phyloP scores from a whole-genome alignment of 2,329 filamentous ascomycete species.

The Aspergillus sp. region DNA sequence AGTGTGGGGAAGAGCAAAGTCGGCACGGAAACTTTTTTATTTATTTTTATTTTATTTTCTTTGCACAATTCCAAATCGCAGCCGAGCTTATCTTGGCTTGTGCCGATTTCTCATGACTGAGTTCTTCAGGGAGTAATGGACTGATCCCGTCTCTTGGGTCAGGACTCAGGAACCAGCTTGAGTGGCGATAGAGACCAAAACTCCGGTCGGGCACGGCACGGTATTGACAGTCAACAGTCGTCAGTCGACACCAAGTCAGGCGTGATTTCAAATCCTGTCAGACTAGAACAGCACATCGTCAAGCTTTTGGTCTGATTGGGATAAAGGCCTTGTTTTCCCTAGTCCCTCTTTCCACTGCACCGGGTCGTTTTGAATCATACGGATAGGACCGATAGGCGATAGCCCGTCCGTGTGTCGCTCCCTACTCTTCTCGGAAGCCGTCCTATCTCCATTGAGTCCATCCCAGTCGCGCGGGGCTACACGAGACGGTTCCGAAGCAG shows the following conservation, averaged over 20 bases:
- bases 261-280: background rate
- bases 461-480: constrained; percentile 1
- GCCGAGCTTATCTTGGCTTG: background rate
- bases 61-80: background rate
- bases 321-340: background rate
- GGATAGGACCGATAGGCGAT: background rate
- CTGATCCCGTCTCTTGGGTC: background rate
- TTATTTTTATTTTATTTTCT: background rate
- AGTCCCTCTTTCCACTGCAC: background rate
- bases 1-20: background rate
- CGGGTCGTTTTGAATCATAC: background rate
- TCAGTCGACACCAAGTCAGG: background rate
- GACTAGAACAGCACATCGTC: background rate
- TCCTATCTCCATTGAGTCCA: background rate
- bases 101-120: background rate
- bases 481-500: constrained; percentile 1
- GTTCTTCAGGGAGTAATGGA: background rate
- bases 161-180: background rate
- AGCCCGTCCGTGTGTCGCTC: constrained; percentile 6
- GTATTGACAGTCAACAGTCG: background rate
- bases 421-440: constrained; percentile 7
- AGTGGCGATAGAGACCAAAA: background rate
- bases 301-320: background rate
- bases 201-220: too few species aligned
- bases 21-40: background rate